A percentile compares a stretch with the other conserved stretches of the same genome.
phyloP scores from a whole-genome alignment of 352 stramenopile species.

The Pythium aquatile region DNA sequence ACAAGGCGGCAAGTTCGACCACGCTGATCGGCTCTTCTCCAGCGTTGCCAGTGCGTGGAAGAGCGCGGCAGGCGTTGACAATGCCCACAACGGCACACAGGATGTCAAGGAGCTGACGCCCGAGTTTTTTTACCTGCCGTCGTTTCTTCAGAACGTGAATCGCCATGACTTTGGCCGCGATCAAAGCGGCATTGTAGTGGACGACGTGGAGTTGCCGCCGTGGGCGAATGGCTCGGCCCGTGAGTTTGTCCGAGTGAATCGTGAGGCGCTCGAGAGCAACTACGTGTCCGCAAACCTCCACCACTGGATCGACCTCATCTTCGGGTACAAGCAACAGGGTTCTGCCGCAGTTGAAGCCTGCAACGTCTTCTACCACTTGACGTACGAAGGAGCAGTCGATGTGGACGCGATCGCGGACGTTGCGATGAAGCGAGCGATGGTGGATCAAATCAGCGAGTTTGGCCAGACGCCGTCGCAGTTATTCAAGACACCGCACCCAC shows the following conservation, averaged over 20 bases:
- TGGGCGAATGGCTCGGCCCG: constrained; percentile 92
- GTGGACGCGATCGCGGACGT: constrained; percentile 81
- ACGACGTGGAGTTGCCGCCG: constrained; percentile 91
- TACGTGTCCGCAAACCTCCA: constrained; percentile 95
- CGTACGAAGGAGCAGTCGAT: constrained; percentile 97
- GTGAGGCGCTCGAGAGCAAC: constrained; percentile 94
- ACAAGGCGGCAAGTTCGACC: constrained; percentile 97
- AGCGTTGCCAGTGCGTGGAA: constrained; percentile 93
- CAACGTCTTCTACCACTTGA: constrained; percentile 98
- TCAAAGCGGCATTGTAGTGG: constrained; percentile 80
- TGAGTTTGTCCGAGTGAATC: constrained; percentile 95
- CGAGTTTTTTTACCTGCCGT: constrained; percentile 96
- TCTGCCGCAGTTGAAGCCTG: constrained; percentile 89
- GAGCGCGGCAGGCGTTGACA: constrained; percentile 58
- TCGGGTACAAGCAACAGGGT: constrained; percentile 96
- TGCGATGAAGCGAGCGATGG: constrained; percentile 74
- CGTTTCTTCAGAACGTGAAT: constrained; percentile 97
- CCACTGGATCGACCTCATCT: constrained; percentile 99
- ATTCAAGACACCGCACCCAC: constrained; percentile 80
- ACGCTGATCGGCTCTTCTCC: constrained; percentile 96
- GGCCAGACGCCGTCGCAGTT: constrained; percentile 96
- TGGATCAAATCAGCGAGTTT: constrained; percentile 98
- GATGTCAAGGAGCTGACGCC: constrained; percentile 99
- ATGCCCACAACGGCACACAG: constrained; percentile 76
- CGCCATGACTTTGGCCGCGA: constrained; percentile 92